A percentile compares a stretch with the other conserved stretches of the same genome.
phyloP scores from a whole-genome alignment of 2,329 filamentous ascomycete genomes.

The Colletotrichum aenigma region DNA sequence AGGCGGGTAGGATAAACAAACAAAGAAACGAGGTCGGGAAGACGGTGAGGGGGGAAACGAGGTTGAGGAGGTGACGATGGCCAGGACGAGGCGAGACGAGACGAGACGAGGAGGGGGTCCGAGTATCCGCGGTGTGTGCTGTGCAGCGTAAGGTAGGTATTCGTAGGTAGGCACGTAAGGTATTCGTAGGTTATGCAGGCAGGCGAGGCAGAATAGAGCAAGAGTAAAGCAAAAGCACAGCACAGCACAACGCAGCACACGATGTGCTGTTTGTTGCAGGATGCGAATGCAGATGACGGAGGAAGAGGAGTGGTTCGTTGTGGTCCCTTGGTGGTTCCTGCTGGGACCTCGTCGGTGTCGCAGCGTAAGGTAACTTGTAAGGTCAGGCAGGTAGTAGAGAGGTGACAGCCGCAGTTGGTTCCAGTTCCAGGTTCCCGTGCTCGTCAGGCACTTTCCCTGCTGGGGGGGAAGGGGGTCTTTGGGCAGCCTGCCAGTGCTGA shows the following conservation, averaged over 20 bases:
- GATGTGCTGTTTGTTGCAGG: neutral
- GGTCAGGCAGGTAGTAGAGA: neutral
- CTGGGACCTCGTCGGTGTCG: neutral
- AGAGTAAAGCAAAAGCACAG: neutral
- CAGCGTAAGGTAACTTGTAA: neutral
- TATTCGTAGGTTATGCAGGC: neutral
- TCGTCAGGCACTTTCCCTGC: constrained; percentile 12
- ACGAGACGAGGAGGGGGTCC: neutral
- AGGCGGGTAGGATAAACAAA: constrained; percentile 21
- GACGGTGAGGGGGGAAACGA: neutral
- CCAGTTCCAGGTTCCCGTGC: constrained; percentile 6
- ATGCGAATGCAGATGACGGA: neutral
- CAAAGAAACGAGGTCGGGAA: neutral
- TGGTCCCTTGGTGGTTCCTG: neutral
- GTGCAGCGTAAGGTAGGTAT: neutral
- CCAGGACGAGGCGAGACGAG: neutral
- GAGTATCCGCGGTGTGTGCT: neutral
- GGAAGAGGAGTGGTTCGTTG: neutral
- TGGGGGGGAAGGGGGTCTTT: neutral
- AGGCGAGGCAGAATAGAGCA: neutral
- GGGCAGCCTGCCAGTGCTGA: neutral
- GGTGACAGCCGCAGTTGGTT: neutral
- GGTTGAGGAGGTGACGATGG: neutral
- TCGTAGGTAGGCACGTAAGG: neutral
- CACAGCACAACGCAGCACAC: neutral